These are phyloP conservation scores for Moesziomyces sp. DNA, from an alignment of 1,284 basidiomycete species.

Conservation along the genomic window DNA sequence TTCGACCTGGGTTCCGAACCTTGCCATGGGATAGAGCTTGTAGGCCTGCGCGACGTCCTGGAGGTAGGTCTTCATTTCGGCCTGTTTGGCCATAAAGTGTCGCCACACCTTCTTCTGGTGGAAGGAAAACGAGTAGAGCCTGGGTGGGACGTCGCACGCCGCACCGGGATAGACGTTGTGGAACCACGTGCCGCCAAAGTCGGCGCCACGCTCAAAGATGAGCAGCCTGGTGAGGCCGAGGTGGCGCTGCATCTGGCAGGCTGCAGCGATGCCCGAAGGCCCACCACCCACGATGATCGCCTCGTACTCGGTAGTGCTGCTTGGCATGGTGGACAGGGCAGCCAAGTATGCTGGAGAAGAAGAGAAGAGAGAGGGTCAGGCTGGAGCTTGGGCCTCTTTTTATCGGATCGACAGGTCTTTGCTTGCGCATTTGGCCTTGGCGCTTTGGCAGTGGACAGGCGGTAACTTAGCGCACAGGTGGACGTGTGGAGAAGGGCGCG, in stretches of 20 bases:
- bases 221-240: conserved; percentile 33
- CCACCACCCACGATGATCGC: conserved; percentile 49
- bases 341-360: not conserved
- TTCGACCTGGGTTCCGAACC: conserved; percentile 37
- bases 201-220: conserved; percentile 32
- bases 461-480: no score
- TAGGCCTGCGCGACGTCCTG: conserved; percentile 27
- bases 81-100: conserved; percentile 27
- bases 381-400: no score
- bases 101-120: conserved; percentile 37
- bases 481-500: not conserved
- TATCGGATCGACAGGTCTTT: no score
- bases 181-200: conserved; percentile 51
- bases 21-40: conserved; percentile 23
- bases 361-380: not conserved
- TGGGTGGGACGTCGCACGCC: conserved; percentile 50
- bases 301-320: conserved; percentile 26
- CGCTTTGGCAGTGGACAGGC: no score
- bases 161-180: conserved; percentile 51
- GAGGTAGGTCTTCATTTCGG: conserved; percentile 48
- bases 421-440: no score
- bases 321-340: not conserved
- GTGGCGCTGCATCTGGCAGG: conserved; percentile 28
- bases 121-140: conserved; percentile 53
- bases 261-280: conserved; percentile 36